Conservation (phyloP, 2,329 filamentous ascomycete species). For the Penicillium fuscoglaucum region DNA sequence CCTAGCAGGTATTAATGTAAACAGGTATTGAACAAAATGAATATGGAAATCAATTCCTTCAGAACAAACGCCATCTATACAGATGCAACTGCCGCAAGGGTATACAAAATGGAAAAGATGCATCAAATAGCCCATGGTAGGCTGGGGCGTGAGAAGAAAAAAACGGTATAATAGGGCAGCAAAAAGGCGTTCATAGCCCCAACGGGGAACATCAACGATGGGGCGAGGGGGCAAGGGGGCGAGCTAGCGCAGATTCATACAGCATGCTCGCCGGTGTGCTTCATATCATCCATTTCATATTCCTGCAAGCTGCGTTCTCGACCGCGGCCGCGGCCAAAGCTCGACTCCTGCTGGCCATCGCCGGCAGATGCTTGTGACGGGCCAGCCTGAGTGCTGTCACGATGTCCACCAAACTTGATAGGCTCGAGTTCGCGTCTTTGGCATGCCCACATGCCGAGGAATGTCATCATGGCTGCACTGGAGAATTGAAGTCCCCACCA, state of each 20-base stretch:
- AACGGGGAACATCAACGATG: constrained; percentile 5
- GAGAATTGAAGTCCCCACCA: constrained; percentile 77
- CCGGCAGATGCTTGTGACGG: constrained; percentile 15
- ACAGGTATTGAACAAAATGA: constrained; percentile 17
- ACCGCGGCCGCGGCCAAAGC: constrained; percentile 34
- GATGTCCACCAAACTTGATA: constrained; percentile 76
- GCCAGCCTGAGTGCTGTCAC: constrained; percentile 20
- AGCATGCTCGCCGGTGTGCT: constrained; percentile 30
- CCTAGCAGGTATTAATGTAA: constrained; percentile 6
- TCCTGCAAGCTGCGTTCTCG: constrained; percentile 33
- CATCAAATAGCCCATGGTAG: constrained; percentile 8
- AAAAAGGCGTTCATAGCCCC: constrained; percentile 18
- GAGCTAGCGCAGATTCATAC: constrained; percentile 23
- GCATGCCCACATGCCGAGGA: constrained; percentile 83
- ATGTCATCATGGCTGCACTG: constrained; percentile 64
- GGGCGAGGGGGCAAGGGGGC: background rate
- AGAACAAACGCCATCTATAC: constrained; percentile 36
- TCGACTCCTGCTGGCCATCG: constrained; percentile 25
- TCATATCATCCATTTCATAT: constrained; percentile 40
- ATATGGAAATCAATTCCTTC: constrained; percentile 17
- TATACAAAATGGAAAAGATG: constrained; percentile 29
- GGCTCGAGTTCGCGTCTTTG: constrained; percentile 85
- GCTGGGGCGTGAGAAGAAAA: constrained; percentile 9
- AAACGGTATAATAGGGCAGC: background rate
- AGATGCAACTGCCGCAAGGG: constrained; percentile 32